These are phyloP conservation scores for Sclerotinia nivalis DNA, from an alignment of 2,329 filamentous ascomycete genomes.

Conservation along the genomic window DNA sequence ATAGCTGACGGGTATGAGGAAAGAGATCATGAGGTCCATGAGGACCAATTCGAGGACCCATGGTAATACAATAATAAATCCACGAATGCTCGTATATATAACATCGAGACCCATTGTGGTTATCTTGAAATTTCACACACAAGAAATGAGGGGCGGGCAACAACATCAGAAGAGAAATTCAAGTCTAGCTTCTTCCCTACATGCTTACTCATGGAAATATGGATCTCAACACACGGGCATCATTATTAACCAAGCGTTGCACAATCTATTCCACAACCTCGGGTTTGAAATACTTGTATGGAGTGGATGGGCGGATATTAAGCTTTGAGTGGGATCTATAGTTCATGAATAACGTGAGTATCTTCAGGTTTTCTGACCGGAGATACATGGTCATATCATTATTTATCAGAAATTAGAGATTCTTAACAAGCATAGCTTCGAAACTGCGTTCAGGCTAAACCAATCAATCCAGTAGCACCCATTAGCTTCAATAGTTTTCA, in stretches of 20 bases:
- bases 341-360: background rate
- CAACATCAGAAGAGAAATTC: slow-evolving; percentile 13
- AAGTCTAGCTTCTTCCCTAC: background rate
- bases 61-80: slow-evolving; percentile 48
- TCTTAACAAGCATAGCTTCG: background rate
- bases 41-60: slow-evolving; percentile 56
- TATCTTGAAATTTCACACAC: background rate
- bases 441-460: background rate
- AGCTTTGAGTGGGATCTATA: background rate
- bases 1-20: slow-evolving; percentile 50
- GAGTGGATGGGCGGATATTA: background rate
- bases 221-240: slow-evolving; percentile 17
- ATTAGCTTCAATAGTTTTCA: background rate
- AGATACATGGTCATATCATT: background rate
- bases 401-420: background rate
- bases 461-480: background rate
- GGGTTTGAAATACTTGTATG: background rate
- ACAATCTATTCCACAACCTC: background rate
- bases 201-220: slow-evolving; percentile 21
- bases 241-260: slow-evolving; percentile 7
- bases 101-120: slow-evolving; percentile 6
- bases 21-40: slow-evolving; percentile 53
- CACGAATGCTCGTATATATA: slow-evolving; percentile 45
- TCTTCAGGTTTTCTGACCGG: too few relatives aligned
- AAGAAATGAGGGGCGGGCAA: slow-evolving; percentile 10